These are phyloP conservation scores for Pythium rhizo-oryzae DNA, from an alignment of 352 stramenopile species.

Conservation along the genomic window DNA sequence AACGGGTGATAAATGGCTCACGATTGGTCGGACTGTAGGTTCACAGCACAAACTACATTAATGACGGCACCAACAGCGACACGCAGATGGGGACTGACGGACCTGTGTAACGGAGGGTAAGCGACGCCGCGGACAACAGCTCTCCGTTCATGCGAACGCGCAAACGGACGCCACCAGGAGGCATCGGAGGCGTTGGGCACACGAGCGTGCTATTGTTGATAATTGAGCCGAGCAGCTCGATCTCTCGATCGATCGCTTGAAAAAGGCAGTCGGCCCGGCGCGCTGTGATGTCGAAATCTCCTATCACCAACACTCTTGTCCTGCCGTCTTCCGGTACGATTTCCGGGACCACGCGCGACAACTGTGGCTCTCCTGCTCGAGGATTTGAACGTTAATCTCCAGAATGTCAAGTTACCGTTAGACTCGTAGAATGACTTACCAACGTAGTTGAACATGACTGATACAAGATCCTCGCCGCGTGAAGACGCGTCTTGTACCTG, in stretches of 20 bases:
- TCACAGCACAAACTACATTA: not conserved
- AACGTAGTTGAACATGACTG: slow-evolving; percentile 9
- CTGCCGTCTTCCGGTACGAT: slow-evolving; percentile 15
- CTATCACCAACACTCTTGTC: slow-evolving; percentile 11
- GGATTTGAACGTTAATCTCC: not conserved
- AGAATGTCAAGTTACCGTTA: too few relatives aligned
- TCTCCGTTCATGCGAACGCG: slow-evolving; percentile 2
- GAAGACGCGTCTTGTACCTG: not conserved
- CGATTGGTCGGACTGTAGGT: slow-evolving; percentile 18
- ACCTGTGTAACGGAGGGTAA: slow-evolving; percentile 4
- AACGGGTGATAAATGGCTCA: slow-evolving; percentile 16
- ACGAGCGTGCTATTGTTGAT: slow-evolving; percentile 7
- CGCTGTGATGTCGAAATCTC: slow-evolving; percentile 6
- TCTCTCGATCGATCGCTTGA: not conserved
- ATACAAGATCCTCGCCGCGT: not conserved
- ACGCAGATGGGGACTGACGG: not conserved
- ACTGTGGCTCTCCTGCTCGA: slow-evolving; percentile 13
- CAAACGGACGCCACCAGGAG: slow-evolving; percentile 10
- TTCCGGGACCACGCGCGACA: slow-evolving; percentile 13
- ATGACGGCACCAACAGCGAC: not conserved
- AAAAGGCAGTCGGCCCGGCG: slow-evolving; percentile 12
- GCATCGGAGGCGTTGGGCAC: slow-evolving; percentile 15
- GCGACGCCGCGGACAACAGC: not conserved
- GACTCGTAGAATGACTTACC: not conserved
- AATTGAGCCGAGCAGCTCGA: not conserved